Conservation (phyloP, 192 early-diverging fungal genomes). For the Geranomyces michiganensis region DNA sequence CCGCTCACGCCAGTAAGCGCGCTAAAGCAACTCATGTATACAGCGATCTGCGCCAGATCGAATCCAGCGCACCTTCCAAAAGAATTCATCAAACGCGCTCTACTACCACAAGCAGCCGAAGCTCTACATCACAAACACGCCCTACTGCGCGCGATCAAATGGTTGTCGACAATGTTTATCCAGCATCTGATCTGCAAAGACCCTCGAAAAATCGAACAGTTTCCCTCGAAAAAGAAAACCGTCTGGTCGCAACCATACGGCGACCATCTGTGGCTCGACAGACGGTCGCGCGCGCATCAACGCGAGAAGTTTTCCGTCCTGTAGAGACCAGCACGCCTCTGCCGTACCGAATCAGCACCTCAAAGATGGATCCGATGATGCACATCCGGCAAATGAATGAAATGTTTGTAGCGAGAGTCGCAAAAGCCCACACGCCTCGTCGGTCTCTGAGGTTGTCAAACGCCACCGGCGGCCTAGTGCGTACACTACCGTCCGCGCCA, state of each 20-base stretch:
- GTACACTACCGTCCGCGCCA: background rate
- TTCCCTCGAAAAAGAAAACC: background rate
- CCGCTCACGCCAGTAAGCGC: conserved; percentile 2
- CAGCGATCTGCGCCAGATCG: background rate
- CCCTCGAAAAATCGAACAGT: background rate
- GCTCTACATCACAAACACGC: too few species aligned
- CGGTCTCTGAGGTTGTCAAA: background rate
- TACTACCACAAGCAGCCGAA: background rate
- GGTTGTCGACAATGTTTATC: too few species aligned
- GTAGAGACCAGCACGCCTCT: background rate
- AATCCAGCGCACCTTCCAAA: background rate
- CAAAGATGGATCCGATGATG: background rate
- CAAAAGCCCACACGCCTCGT: background rate
- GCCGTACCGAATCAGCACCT: background rate
- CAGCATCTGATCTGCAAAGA: background rate
- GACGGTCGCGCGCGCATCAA: background rate
- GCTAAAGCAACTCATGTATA: background rate
- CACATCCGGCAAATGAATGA: background rate
- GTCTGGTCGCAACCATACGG: background rate
- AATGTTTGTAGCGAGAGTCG: background rate
- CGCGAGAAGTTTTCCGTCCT: background rate
- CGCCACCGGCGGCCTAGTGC: background rate
- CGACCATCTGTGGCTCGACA: background rate
- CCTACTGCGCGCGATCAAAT: too few species aligned
- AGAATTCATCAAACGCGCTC: background rate